Base-by-base conservation (phyloP, 73 alveolate species). In the Paramecium sexaurelia region DNA sequence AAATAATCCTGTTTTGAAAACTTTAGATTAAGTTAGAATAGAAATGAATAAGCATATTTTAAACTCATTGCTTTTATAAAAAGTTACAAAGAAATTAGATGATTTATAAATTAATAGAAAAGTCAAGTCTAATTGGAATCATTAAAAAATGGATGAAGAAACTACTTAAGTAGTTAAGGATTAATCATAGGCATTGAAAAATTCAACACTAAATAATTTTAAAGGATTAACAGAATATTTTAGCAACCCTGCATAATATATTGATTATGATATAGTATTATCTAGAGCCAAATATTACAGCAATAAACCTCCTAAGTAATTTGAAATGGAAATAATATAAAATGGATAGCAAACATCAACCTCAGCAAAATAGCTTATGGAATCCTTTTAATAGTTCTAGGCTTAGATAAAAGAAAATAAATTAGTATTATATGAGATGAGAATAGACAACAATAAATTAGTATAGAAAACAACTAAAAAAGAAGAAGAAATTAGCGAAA, bases 161-260 rank as follows among this genome's bases (percentile, higher is more conserved):
- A 78, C 90, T 9, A n/a, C 90, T 1, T 26, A 37, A 78, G 90
- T 78, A 0, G 43, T 78, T 17, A 78, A 75, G 41, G 90, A 78
- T 22, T 43, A 78, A 43, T 78, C 90, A 11, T 43, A 78, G 19
- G 90, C 90, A 43, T 33, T 78, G 19, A 78, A 78, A 78, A 78
- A 7, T 24, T 36, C 43, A 22, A 78, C 90, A 2, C 51, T 78
- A 2, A 78, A 78, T 78, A 78, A 78, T 41, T 78, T 78, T 40
- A 78, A 78, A 78, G 90, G 90, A 10, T 78, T 78, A 33, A 78
- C 90, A 7, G 90, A 78, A 78, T 78, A 78, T 40, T 78, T 78
- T 43, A 37, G 73, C 9, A 78, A 78, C 26, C 90, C 90, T n/a
- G 51, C 90, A 3, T 43, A 78, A 45, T 78, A 78, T 15, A 78